Percentiles rank a stretch among this genome's conserved stretches.
Conservation (phyloP, 78 protist genomes). For the Dictyostelium brefeldianum region DNA sequence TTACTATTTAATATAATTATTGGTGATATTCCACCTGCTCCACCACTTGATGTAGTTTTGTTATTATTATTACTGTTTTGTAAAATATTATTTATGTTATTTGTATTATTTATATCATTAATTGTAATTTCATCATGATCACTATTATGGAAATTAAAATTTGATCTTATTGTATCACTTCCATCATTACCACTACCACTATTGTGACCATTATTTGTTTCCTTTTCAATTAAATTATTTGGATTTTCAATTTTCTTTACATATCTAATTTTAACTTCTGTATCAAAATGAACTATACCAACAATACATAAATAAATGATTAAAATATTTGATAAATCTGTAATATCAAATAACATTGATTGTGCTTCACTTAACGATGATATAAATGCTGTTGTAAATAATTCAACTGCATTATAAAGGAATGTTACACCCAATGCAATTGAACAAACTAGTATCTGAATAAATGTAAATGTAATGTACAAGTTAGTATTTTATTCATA, state of each 20-base stretch:
- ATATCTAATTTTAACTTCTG: neutral
- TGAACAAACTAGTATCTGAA: slow-evolving; percentile 2
- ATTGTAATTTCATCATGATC: no score
- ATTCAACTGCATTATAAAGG: slow-evolving; percentile 9
- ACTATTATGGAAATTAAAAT: no score
- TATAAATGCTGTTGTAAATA: slow-evolving; percentile 21
- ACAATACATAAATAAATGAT: slow-evolving; percentile 5
- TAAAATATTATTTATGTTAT: neutral
- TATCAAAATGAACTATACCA: slow-evolving; percentile 1
- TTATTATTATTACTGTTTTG: no score
- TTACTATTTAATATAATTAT: neutral
- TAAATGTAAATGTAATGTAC: no score
- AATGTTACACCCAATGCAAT: slow-evolving; percentile 5
- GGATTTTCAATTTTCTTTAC: neutral
- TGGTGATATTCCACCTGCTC: slow-evolving; percentile 1
- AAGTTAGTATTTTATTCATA: no score
- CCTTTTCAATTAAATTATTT: neutral
- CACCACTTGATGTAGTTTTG: neutral
- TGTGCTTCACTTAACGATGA: neutral
- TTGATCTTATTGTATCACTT: neutral
- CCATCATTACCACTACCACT: neutral
- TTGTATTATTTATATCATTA: neutral
- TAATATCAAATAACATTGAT: neutral
- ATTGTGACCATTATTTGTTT: neutral
- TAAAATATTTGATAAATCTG: slow-evolving; percentile 1